Evolutionary conservation across 2,329 filamentous ascomycete genomes (phyloP).

Genomic region (Neofusicoccum cordaticola): DNA sequence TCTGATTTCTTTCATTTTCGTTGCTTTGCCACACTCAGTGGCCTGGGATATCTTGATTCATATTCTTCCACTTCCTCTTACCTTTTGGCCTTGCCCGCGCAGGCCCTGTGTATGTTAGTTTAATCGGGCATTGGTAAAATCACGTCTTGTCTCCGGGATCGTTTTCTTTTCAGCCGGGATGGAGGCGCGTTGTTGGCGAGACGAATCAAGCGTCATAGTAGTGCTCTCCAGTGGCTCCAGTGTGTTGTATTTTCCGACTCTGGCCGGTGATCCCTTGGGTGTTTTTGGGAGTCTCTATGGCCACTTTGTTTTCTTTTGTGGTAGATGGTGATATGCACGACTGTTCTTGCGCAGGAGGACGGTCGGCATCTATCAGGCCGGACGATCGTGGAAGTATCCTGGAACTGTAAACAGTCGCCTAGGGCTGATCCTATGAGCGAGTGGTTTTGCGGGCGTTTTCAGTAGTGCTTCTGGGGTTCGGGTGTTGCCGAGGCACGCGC

Average conservation of each 20-base stretch:
- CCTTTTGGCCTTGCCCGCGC: neutral
- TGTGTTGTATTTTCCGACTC: neutral
- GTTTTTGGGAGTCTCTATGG: neutral
- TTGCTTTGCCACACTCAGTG: too few species aligned
- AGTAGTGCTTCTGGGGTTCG: neutral
- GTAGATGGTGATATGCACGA: too few species aligned
- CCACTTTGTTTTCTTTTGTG: neutral
- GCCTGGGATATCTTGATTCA: too few species aligned
- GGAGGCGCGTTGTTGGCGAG: neutral
- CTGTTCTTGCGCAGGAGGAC: too few species aligned
- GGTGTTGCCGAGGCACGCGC: neutral
- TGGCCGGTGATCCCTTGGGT: neutral
- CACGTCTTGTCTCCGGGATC: neutral
- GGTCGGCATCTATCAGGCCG: too few species aligned
- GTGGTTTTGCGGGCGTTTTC: neutral
- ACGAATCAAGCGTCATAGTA: neutral
- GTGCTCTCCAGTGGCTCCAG: neutral
- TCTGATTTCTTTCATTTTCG: neutral
- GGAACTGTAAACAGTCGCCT: neutral
- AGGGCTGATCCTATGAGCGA: neutral
- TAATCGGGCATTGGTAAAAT: conserved; percentile 12
- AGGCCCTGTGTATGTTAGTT: conserved; percentile 5
- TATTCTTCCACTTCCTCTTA: neutral
- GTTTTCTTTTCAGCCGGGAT: neutral
- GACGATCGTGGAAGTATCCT: too few species aligned